Evolutionary conservation across 345 rosid species (phyloP), one percentile per base, ranked within the genome.

Genomic region (Pistacia atlantica): DNA sequence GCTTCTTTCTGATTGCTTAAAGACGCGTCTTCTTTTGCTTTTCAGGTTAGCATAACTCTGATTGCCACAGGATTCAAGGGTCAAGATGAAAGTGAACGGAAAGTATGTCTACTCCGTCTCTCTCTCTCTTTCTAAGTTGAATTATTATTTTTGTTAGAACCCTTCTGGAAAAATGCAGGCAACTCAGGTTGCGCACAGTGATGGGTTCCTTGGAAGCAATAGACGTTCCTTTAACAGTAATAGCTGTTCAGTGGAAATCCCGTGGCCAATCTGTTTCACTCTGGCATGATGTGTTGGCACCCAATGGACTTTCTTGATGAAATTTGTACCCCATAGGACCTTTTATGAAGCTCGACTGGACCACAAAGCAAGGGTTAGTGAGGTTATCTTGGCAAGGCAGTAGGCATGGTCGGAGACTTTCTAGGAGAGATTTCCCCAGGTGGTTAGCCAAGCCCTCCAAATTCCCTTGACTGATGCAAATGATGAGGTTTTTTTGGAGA

Each of bases 11-110:
- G 37, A 60, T 58, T 58, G 16, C 37, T 25, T 38, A 67, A 67
- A 67, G 69, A 45, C 33, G 0, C 4, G 18, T 45, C 51, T 35
- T 38, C 16, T 17, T 69, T 51, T 69, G 59, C 38, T 22, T 48
- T 12, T 20, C 7, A 66, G 69, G 69, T 45, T 13, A 67, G 71
- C 57, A 67, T 49, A 49, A 48, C 71, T 22, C 38, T 52, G 72
- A 69, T 69, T 51, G 71, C 71, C 12, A 67, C 71, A 2, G 56
- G 57, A 67, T 67, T 67, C 57, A 13, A 67, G 33, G 37, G 35
- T 37, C 42, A 31, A 67, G 57, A 67, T 25, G 28, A 46, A 46
- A 13, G 16, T 8, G n/a, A 48, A 67, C n/a, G 57, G 18, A 12
- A 54, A 20, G 57, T 67, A 48, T 6, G 20, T 67, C 38, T 67